These are phyloP conservation scores for Hydnomerulius pinastri DNA, from an alignment of 768 basidiomycete genomes.

Conservation along the genomic window DNA sequence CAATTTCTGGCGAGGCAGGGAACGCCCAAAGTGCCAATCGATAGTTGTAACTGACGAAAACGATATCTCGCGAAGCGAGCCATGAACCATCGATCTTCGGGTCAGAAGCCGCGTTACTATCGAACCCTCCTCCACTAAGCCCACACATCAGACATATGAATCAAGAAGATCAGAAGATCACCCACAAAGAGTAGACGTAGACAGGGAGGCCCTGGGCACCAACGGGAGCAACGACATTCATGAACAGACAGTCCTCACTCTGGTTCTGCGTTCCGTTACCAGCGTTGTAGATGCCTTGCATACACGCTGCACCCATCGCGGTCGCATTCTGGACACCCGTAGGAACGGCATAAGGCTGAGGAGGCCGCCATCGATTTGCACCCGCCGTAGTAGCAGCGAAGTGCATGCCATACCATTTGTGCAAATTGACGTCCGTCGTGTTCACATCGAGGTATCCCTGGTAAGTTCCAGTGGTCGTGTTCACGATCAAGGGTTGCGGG, in stretches of 20 bases:
- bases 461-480: conserved; percentile 5
- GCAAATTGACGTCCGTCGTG: neutral
- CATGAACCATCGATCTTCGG: conserved; percentile 1
- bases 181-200: neutral
- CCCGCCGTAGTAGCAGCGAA: neutral
- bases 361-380: conserved; percentile 6
- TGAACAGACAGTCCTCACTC: conserved; percentile 1
- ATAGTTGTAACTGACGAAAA: conserved; percentile 2
- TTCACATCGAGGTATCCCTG: conserved; percentile 6
- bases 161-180: neutral
- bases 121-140: neutral
- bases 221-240: neutral
- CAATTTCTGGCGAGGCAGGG: neutral
- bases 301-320: conserved; percentile 3
- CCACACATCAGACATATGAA: neutral
- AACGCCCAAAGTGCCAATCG: neutral
- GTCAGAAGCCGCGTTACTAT: neutral
- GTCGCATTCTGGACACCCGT: conserved; percentile 9
- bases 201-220: neutral
- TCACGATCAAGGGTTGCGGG: neutral
- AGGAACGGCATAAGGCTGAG: conserved; percentile 17
- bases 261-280: neutral
- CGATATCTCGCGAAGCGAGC: neutral
- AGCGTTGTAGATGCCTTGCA: conserved; percentile 4
- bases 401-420: conserved; percentile 1